Conservation (phyloP, 306 rosid species). For the Quercus berberidifolia region DNA sequence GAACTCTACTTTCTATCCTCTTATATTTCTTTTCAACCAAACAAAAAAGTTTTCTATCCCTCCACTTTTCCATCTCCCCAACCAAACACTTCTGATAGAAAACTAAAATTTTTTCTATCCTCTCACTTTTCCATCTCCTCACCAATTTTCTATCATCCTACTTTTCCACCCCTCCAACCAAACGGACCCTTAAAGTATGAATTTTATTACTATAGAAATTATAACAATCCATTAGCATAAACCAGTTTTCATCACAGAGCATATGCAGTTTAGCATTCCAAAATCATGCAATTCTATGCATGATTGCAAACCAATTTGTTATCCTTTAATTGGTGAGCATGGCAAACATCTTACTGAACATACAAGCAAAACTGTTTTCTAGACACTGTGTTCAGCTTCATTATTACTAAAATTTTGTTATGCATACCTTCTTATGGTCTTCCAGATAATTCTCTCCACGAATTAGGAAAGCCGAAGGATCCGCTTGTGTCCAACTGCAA, state of each 20-base stretch:
- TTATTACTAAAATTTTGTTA: background rate
- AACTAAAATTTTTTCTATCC: no score
- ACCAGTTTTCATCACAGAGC: background rate
- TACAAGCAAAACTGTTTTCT: background rate
- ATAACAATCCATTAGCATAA: background rate
- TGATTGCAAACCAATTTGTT: background rate
- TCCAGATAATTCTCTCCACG: conserved; percentile 66
- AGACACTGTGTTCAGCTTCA: background rate
- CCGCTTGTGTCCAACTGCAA: conserved; percentile 66
- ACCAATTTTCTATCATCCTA: no score
- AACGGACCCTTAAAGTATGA: no score
- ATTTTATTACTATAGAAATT: background rate
- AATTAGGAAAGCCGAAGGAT: conserved; percentile 74
- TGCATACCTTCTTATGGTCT: conserved; percentile 61
- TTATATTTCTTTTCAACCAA: no score
- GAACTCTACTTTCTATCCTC: no score
- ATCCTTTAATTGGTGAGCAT: background rate
- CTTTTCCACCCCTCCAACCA: no score
- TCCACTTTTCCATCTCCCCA: no score
- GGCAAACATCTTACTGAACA: background rate
- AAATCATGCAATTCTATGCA: background rate
- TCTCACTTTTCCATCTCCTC: no score
- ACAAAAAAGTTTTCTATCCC: no score
- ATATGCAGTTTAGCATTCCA: background rate
- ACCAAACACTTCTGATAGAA: no score